Evolutionary conservation across 495 filamentous ascomycete species (phyloP), one percentile per base, ranked within the genome.

Genomic region (Xylaria nigripes): DNA sequence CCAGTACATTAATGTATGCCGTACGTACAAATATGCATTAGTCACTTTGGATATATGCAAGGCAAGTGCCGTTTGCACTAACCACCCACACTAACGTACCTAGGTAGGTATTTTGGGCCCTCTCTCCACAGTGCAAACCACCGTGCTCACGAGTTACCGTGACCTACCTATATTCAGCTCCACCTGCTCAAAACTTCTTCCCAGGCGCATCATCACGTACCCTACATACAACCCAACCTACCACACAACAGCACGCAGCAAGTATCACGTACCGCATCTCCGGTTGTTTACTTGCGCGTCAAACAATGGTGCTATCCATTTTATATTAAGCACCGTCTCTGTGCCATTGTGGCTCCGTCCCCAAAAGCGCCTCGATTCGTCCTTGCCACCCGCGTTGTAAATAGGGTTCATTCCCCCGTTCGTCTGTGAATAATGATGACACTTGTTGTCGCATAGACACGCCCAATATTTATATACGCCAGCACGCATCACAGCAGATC

Each of bases 181-280:
- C 51, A 47, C 44, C 34, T n/a, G 16, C 45, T 55, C 44, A 55
- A 55, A 55, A 50, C 53, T 55, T 50, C 53, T 55, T 55, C 53
- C 34, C 45, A 41, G 51, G 32, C 45, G 46, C 45, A 55, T 48
- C 45, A 50, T 48, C 52, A 55, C 52, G 52, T 45, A 48, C 46
- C 27, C 10, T 30, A 10, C 27, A 4, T 30, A 30, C 36, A 23
- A 29, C 36, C 36, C 5, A 40, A 40, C n/a, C n/a, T 16, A 40
- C 32, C 36, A 40, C 36, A 40, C 36, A 40, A 19, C 22, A 42
- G 22, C 44, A 32, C 25, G 50, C 42, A 54, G 23, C 45, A 32
- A 45, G 41, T 29, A 53, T 18, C 38, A 9, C 16, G 3, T 27
- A 30, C 25, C 10, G 29, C 36, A 34, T 32, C 18, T 38, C 19